Conservation (phyloP, 2,329 filamentous ascomycete species). For the Botrytis sinoallii region DNA sequence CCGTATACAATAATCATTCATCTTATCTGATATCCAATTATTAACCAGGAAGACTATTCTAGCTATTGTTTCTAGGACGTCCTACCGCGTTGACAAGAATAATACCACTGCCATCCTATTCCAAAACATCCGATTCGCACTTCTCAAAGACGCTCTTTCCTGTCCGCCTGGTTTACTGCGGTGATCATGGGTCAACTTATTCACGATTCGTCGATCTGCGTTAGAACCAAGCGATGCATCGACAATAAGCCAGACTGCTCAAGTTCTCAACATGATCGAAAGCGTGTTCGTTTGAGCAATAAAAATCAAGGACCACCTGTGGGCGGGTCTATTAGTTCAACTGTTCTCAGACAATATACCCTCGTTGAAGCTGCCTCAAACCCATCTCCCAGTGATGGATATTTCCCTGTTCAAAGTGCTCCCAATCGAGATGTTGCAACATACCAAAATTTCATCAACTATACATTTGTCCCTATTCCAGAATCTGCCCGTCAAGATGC, state of each 20-base stretch:
- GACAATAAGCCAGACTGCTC: background rate
- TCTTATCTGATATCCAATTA: background rate
- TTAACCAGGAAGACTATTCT: background rate
- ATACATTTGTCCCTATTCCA: background rate
- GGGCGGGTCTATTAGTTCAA: background rate
- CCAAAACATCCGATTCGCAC: background rate
- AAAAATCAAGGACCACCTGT: background rate
- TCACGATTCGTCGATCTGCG: background rate
- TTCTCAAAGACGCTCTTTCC: background rate
- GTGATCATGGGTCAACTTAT: background rate
- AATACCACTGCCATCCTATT: background rate
- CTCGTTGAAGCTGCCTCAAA: background rate
- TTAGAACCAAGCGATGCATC: background rate
- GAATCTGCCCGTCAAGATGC: background rate
- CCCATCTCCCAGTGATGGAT: too few species aligned
- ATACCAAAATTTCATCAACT: too few species aligned
- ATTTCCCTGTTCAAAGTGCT: too few species aligned
- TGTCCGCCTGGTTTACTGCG: background rate
- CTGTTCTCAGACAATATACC: background rate
- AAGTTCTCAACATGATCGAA: background rate
- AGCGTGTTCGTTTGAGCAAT: background rate
- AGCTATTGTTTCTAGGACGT: background rate
- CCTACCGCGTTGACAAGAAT: background rate
- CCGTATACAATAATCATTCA: background rate
- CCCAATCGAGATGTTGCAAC: too few species aligned